Evolutionary conservation across 23 red algal species (phyloP).

Genomic region (Gracilaria domingensis): DNA sequence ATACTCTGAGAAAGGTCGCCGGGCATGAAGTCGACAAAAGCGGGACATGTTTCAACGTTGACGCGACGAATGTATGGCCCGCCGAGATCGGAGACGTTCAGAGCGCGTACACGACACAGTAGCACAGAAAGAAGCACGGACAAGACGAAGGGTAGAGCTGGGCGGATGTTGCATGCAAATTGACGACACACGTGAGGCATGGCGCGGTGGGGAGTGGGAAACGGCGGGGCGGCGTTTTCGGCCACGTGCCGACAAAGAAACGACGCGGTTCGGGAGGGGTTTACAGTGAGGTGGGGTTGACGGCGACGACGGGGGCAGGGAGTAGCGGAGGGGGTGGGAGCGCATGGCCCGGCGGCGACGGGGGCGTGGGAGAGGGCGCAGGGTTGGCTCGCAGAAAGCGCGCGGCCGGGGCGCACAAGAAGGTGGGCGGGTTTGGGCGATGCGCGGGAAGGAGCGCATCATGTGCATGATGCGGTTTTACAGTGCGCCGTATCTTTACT

Average conservation of each 20-base stretch:
- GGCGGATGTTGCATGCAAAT: too few species aligned
- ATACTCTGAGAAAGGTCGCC: conserved; percentile 9
- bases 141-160: not conserved
- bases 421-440: too few species aligned
- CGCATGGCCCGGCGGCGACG: not conserved
- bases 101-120: not conserved
- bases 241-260: not conserved
- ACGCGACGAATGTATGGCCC: conserved; percentile 18
- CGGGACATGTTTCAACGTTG: not conserved
- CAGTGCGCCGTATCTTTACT: not conserved
- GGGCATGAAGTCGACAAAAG: conserved; percentile 27
- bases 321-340: not conserved
- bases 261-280: not conserved
- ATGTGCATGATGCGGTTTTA: not conserved
- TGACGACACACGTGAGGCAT: not conserved
- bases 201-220: not conserved
- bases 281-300: not conserved
- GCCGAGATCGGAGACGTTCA: not conserved
- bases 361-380: not conserved
- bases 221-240: not conserved
- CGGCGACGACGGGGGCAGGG: not conserved
- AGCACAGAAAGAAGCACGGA: not conserved
- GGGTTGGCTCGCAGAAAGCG: not conserved
- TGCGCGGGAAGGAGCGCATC: too few species aligned
- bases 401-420: too few species aligned